Percentiles rank a stretch among this genome's conserved stretches.
These are phyloP conservation scores for Clavispora fructus DNA, from an alignment of 805 yeast species.

Conservation along the genomic window DNA sequence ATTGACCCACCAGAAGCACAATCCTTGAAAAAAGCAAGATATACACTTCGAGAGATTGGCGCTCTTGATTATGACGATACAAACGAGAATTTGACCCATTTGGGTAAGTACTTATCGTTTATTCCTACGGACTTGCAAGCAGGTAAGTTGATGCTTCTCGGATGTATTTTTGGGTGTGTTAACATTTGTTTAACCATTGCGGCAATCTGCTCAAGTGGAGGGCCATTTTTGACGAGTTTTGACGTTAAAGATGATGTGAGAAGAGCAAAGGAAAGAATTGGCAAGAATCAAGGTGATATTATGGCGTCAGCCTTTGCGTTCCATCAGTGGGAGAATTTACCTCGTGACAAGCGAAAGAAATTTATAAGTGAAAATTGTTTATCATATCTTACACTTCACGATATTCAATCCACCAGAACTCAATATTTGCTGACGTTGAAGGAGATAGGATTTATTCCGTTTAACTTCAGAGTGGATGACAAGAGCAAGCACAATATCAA, in stretches of 20 bases:
- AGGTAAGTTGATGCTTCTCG: conserved; percentile 75
- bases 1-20: conserved; percentile 70
- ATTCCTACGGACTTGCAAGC: conserved; percentile 84
- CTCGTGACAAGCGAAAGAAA: conserved; percentile 24
- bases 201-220: conserved; percentile 65
- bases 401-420: conserved; percentile 61
- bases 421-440: conserved; percentile 69
- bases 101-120: conserved; percentile 75
- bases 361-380: conserved; percentile 53
- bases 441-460: conserved; percentile 73
- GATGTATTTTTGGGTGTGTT: conserved; percentile 78
- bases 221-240: conserved; percentile 60
- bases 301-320: conserved; percentile 61
- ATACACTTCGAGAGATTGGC: conserved; percentile 62
- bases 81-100: conserved; percentile 51
- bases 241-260: conserved; percentile 67
- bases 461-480: conserved; percentile 33
- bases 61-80: conserved; percentile 43
- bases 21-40: conserved; percentile 48
- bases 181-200: conserved; percentile 78
- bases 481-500: conserved; percentile 44
- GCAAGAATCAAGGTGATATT: conserved; percentile 60
- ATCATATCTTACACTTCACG: conserved; percentile 61
- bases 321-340: conserved; percentile 40
- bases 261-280: conserved; percentile 34